Base-by-base conservation (phyloP, 78 protist genomes). In the Cyanophora paradoxa region DNA sequence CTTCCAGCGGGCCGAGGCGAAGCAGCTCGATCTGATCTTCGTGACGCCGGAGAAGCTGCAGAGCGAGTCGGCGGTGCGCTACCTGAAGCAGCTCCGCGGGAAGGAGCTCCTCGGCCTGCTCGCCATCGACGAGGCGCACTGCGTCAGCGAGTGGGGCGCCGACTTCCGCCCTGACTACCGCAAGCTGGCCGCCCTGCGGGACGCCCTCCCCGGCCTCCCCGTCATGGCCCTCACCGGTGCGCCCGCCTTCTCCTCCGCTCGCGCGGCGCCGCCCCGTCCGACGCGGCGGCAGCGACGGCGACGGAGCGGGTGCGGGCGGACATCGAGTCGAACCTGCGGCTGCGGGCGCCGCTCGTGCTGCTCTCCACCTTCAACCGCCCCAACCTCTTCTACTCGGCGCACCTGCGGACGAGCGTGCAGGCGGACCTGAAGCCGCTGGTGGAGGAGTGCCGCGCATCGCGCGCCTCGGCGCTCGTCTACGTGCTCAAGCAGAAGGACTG, bases 91-190 rank as follows among this genome's bases (percentile, higher is more conserved):
- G n/a, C n/a, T n/a, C n/a, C 24, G 17, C 54, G 24, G 7, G 50
- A 36, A 33, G 20, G 62, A 39, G 40, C 26, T 1, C 39, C 66
- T 85, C 24, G 28, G 79, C 10, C 80, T 91, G 33, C 33, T 89
- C 17, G 94, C 86, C 37, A 72, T 96, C 41, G 99, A 96, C 74
- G 99, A 96, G 74, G 97, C 97, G 3, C 99, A 97, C 83, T 97
- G 99, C 71, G 82, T 95, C 28, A 62, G 85, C 19, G 84, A 85
- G 54, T 97, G 99, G 99, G 99, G 98, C 17, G 93, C 91, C 76
- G 97, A 94, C 69, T 97, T 95, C 70, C 75, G 98, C 4, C 83
- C 89, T 4, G 96, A 81, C 69, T 96, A 95, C 74, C 72, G 54
- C 41, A 7, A 24, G 36, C 57, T 59, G 33, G 54, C n/a, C 34